phyloP scores from a whole-genome alignment of 768 basidiomycete species.

The Boletus subcaerulescens region DNA sequence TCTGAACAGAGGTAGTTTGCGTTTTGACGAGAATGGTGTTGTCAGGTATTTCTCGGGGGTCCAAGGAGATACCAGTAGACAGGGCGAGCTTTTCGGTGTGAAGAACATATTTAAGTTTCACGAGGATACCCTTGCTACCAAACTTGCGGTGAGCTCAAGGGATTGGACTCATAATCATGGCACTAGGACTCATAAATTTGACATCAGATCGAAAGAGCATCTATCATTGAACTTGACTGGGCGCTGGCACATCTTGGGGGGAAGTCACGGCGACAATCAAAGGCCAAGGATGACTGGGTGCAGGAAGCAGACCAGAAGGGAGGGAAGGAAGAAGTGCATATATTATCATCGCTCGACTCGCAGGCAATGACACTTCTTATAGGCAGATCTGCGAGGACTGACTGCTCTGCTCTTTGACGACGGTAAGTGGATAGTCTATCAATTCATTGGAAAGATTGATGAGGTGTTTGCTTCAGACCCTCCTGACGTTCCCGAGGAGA shows the following conservation, averaged over 20 bases:
- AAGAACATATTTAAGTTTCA: conserved; percentile 83
- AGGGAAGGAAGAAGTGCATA: conserved; percentile 34
- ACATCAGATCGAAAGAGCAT: conserved; percentile 74
- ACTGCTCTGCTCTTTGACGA: conserved; percentile 71
- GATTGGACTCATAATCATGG: not conserved
- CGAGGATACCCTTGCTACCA: conserved; percentile 67
- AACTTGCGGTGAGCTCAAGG: conserved; percentile 54
- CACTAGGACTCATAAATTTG: not conserved
- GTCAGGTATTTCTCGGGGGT: conserved; percentile 77
- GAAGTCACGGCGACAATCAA: conserved; percentile 34
- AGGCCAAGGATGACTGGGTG: conserved; percentile 38
- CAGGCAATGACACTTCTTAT: not conserved
- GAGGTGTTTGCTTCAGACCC: conserved; percentile 30
- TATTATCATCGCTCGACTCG: not conserved
- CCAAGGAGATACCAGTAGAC: conserved; percentile 69
- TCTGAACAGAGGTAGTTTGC: not conserved
- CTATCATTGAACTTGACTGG: conserved; percentile 76
- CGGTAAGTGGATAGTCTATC: conserved; percentile 35
- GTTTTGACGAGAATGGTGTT: not conserved
- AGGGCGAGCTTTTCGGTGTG: conserved; percentile 83
- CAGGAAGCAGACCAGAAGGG: conserved; percentile 46
- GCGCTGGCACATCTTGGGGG: conserved; percentile 66
- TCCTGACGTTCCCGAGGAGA: conserved; percentile 40
- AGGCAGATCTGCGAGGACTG: conserved; percentile 59
- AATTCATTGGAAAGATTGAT: not conserved